Percentiles rank a stretch among this genome's conserved stretches.
phyloP scores from a whole-genome alignment of 768 basidiomycete species.

The Paxillus ammoniavirescens region DNA sequence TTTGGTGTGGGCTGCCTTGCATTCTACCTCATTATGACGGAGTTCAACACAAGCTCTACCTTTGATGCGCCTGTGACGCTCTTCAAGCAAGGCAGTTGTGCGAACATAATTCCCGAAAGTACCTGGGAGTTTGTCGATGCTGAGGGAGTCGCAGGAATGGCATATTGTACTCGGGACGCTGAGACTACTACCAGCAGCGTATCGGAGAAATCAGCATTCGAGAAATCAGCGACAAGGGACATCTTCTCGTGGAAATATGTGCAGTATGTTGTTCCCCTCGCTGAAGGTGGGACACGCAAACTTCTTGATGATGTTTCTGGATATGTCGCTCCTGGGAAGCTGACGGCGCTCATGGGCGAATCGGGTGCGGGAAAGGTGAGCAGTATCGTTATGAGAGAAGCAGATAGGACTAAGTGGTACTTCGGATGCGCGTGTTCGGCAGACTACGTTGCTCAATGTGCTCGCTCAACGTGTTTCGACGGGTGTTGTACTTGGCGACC shows the following conservation, averaged over 20 bases:
- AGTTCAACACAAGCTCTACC: constrained; percentile 28
- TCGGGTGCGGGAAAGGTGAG: constrained; percentile 32
- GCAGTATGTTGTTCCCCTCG: constrained; percentile 57
- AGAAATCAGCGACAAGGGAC: constrained; percentile 34
- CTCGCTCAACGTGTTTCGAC: constrained; percentile 48
- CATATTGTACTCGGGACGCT: background rate
- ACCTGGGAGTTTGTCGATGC: constrained; percentile 12
- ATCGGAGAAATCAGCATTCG: constrained; percentile 32
- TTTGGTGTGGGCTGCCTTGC: constrained; percentile 42
- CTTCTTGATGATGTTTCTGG: constrained; percentile 47
- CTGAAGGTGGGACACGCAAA: constrained; percentile 35
- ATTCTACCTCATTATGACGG: constrained; percentile 36
- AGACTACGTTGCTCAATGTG: constrained; percentile 62
- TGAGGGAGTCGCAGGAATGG: constrained; percentile 6
- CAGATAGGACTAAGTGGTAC: background rate
- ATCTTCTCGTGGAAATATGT: constrained; percentile 80
- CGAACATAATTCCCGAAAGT: background rate
- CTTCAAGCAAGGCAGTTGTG: constrained; percentile 13
- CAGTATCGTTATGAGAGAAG: background rate
- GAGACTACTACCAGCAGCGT: background rate
- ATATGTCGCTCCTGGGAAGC: constrained; percentile 49
- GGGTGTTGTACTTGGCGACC: constrained; percentile 51
- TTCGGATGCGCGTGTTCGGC: background rate
- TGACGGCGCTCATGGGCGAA: constrained; percentile 52
- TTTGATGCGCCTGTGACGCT: constrained; percentile 31